Evolutionary conservation across 1,284 basidiomycete species (phyloP), one percentile per base, ranked within the genome.

Genomic region (Anthracocystis walkeri): DNA sequence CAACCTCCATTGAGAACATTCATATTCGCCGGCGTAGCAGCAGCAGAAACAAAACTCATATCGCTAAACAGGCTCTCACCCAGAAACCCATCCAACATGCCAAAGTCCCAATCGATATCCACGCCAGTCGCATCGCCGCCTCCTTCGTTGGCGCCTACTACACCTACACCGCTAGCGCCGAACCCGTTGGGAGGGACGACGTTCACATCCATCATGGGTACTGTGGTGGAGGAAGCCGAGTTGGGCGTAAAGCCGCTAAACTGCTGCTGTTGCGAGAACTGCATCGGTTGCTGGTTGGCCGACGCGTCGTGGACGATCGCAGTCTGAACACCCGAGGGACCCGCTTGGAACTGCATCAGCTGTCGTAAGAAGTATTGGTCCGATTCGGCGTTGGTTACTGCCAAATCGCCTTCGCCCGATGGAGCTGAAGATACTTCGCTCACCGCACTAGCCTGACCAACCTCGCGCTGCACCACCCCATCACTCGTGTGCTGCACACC

Each of bases 301-400:
- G 54, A 49, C n/a, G 50, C 16, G 7, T 52, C 60, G 45, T 53
- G 58, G 8, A 72, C 62, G 27, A 71, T 65, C 3, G 68, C 65
- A 1, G 74, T 67, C 23, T 77, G 75, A 2, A 77, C 75, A 7
- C 75, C 71, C 5, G 57, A 61, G 2, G 75, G 75, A 0, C 75
- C 75, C 0, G 75, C 71, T 61, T 77, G 75, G 44, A 77, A 77
- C 42, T 69, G 74, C 68, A 76, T 67, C 11, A 67, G 48, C n/a
- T 68, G 67, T 12, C 64, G 73, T 3, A 72, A 52, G 56, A 59
- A 66, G 53, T 69, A 56, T 12, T 61, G 56, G 40, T 69, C 63
- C 23, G 62, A 45, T 5, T 65, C 69, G 35, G 46, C 20, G 12
- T 2, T 44, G 4, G 21, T 27, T 14, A 14, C 49, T 21, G 6